A percentile compares a stretch with the other conserved stretches of the same genome.
phyloP scores from a whole-genome alignment of 1,284 basidiomycete genomes.

The Nidula niveotomentosa region DNA sequence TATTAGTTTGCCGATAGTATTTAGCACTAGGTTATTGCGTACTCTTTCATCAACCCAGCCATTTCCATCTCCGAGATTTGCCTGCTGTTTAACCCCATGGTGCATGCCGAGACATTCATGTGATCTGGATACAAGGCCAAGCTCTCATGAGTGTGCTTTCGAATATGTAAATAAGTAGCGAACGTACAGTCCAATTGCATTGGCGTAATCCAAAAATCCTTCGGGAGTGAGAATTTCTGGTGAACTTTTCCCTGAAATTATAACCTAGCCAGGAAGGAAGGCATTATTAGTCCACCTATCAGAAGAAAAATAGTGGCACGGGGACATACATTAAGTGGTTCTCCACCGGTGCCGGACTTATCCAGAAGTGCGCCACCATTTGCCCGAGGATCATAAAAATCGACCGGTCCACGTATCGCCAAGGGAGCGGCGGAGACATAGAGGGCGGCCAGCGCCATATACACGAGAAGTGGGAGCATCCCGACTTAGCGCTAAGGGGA shows the following conservation, averaged over 20 bases:
- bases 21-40: neutral
- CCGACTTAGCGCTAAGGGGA: too few species aligned
- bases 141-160: neutral
- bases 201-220: slow-evolving; percentile 49
- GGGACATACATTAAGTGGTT: slow-evolving; percentile 36
- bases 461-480: neutral
- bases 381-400: slow-evolving; percentile 10
- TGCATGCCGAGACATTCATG: slow-evolving; percentile 55
- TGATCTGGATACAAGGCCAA: slow-evolving; percentile 30
- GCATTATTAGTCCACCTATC: too few species aligned
- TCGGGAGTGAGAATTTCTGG: slow-evolving; percentile 42
- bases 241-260: slow-evolving; percentile 51
- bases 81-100: slow-evolving; percentile 43
- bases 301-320: neutral
- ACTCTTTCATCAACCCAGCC: slow-evolving; percentile 44
- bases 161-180: neutral
- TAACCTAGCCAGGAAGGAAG: slow-evolving; percentile 26
- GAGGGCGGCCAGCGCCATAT: neutral
- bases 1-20: neutral
- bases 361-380: slow-evolving; percentile 32
- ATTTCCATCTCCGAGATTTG: slow-evolving; percentile 55
- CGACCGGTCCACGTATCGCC: neutral
- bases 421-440: neutral
- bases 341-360: slow-evolving; percentile 29
- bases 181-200: slow-evolving; percentile 50